phyloP scores from a whole-genome alignment of 108 stramenopile genomes.

The Cylindrotheca closterium region DNA sequence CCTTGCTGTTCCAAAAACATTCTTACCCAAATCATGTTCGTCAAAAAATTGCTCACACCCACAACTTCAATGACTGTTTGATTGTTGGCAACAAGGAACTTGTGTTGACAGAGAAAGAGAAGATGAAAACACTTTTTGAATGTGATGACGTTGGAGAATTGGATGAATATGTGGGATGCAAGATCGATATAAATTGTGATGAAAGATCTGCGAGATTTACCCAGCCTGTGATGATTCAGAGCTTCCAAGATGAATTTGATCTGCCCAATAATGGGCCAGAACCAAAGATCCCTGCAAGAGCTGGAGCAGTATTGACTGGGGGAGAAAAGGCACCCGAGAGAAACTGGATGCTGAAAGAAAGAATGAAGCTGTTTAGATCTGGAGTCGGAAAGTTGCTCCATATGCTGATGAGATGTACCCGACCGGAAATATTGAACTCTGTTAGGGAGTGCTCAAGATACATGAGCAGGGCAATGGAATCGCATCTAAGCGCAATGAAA shows the following conservation, averaged over 20 bases:
- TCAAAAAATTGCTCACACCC: no score
- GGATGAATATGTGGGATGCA: background rate
- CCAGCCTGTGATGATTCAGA: background rate
- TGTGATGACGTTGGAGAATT: background rate
- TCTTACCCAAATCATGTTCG: no score
- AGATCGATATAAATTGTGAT: background rate
- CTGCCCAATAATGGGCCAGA: no score
- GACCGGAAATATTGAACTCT: conserved; percentile 33
- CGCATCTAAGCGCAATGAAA: conserved; percentile 1
- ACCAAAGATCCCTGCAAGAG: background rate
- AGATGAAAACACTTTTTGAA: background rate
- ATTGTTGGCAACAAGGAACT: background rate
- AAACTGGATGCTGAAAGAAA: no score
- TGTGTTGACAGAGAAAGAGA: background rate
- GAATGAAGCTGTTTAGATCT: conserved; percentile 12
- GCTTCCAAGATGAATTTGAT: background rate
- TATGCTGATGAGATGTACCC: conserved; percentile 19
- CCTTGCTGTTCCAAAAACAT: no score
- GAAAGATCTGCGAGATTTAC: background rate
- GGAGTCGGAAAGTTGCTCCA: conserved; percentile 33
- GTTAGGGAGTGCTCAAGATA: conserved; percentile 34
- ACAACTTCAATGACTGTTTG: background rate
- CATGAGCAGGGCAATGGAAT: background rate
- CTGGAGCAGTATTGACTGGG: background rate
- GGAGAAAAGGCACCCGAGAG: background rate